Conservation (phyloP, 2,329 filamentous ascomycete species). For the Penicillium sp. region DNA sequence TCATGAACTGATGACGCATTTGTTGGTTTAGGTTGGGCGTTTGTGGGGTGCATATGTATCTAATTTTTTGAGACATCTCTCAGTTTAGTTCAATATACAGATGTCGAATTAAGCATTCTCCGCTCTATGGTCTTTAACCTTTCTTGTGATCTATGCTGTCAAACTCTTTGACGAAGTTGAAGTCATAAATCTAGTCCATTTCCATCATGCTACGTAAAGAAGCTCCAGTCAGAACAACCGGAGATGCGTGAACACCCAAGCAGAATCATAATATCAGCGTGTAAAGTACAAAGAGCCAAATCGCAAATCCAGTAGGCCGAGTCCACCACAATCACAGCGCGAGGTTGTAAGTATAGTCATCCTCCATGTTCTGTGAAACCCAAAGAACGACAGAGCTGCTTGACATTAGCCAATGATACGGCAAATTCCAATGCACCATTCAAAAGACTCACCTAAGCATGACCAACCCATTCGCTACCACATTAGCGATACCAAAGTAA, state of each 20-base stretch:
- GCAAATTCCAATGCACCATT: not conserved
- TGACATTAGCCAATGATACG: slow-evolving; percentile 7
- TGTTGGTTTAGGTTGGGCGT: slow-evolving; percentile 7
- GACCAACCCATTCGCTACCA: slow-evolving; percentile 63
- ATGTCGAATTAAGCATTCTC: not conserved
- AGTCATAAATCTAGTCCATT: not conserved
- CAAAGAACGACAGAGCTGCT: slow-evolving; percentile 63
- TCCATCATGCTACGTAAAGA: slow-evolving; percentile 10
- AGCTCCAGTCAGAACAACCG: slow-evolving; percentile 6
- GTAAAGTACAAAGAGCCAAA: slow-evolving; percentile 21
- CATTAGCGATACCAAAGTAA: slow-evolving; percentile 67
- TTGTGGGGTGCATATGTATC: not conserved
- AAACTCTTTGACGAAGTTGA: not conserved
- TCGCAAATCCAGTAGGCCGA: not conserved
- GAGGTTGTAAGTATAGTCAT: slow-evolving; percentile 70
- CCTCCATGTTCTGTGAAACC: slow-evolving; percentile 71
- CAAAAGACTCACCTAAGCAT: slow-evolving; percentile 62
- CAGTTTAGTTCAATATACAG: not conserved
- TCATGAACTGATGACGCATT: slow-evolving; percentile 20
- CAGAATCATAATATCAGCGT: slow-evolving; percentile 17
- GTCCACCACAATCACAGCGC: slow-evolving; percentile 49
- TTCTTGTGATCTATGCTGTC: not conserved
- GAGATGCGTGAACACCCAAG: slow-evolving; percentile 10
- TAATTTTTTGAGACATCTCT: not conserved
- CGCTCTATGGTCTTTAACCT: not conserved